Evolutionary conservation across 495 filamentous ascomycete genomes (phyloP).

Genomic region (Astrothelium subdiscretum): DNA sequence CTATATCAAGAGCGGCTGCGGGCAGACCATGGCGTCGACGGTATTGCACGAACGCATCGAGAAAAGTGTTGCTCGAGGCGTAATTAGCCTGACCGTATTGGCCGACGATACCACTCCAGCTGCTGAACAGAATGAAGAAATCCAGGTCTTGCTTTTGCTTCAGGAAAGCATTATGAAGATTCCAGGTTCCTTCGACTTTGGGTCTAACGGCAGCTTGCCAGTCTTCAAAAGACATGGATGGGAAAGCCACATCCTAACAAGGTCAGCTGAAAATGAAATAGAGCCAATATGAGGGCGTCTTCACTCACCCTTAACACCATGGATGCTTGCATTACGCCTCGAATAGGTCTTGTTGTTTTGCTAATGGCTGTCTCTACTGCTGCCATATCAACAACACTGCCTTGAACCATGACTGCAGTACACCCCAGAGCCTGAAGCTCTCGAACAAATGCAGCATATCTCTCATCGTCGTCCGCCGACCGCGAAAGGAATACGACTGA

Average conservation of each 20-base stretch:
- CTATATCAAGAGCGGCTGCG: conserved; percentile 5
- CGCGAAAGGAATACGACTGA: neutral
- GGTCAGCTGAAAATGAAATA: neutral
- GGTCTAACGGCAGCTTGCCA: neutral
- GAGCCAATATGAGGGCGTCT: neutral
- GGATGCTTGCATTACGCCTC: conserved; percentile 6
- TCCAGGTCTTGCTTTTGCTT: conserved; percentile 1
- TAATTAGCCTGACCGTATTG: conserved; percentile 8
- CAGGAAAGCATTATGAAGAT: conserved; percentile 4
- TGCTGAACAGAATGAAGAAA: conserved; percentile 11
- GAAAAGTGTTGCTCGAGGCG: conserved; percentile 8
- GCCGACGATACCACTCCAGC: conserved; percentile 6
- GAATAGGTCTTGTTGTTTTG: neutral
- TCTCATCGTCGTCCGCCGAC: neutral
- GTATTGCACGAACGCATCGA: conserved; percentile 8
- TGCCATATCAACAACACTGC: neutral
- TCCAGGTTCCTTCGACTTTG: conserved; percentile 9
- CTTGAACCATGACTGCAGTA: neutral
- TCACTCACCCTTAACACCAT: conserved; percentile 6
- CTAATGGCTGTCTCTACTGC: neutral
- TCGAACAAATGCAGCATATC: neutral
- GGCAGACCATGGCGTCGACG: conserved; percentile 6
- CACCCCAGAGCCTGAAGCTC: neutral
- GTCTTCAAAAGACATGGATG: conserved; percentile 2
- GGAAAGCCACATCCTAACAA: conserved; percentile 2